phyloP scores from a whole-genome alignment of 768 basidiomycete genomes.

The Melanogaster broomeanus region DNA sequence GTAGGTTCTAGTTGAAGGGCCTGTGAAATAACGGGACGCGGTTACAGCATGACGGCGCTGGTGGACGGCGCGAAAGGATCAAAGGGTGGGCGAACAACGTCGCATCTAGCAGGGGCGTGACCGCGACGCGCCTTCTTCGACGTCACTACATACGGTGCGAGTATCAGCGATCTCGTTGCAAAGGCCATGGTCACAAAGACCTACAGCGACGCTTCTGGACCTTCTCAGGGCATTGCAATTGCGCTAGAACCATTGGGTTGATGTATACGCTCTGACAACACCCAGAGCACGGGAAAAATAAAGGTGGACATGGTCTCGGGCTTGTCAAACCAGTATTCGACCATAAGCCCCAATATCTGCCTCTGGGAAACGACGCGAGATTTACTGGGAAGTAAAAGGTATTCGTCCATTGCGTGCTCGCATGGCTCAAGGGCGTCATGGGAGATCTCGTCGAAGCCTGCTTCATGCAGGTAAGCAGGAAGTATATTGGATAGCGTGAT shows the following conservation, averaged over 20 bases:
- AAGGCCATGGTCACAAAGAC: not conserved
- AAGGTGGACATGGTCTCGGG: not conserved
- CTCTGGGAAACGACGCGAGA: constrained; percentile 3
- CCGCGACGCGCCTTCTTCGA: constrained; percentile 4
- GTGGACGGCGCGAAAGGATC: constrained; percentile 14
- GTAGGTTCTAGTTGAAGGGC: not conserved
- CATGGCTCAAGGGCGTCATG: constrained; percentile 12
- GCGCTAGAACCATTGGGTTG: not conserved
- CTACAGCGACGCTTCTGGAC: constrained; percentile 5
- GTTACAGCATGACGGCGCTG: constrained; percentile 10
- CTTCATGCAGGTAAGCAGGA: constrained; percentile 9
- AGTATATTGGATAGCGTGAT: constrained; percentile 10
- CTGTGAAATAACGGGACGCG: not conserved
- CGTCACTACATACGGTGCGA: constrained; percentile 1
- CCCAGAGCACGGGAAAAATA: constrained; percentile 1
- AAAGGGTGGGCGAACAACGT: not conserved
- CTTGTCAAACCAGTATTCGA: constrained; percentile 10
- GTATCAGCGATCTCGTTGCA: not conserved
- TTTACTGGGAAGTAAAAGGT: constrained; percentile 1
- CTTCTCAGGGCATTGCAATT: not conserved
- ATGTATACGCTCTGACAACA: not conserved
- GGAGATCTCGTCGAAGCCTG: constrained; percentile 9
- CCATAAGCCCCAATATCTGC: not conserved
- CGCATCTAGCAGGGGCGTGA: not conserved
- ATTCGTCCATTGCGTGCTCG: constrained; percentile 18